These are phyloP conservation scores for Fusarium agapanthi DNA, from an alignment of 2,329 filamentous ascomycete species.

Conservation along the genomic window DNA sequence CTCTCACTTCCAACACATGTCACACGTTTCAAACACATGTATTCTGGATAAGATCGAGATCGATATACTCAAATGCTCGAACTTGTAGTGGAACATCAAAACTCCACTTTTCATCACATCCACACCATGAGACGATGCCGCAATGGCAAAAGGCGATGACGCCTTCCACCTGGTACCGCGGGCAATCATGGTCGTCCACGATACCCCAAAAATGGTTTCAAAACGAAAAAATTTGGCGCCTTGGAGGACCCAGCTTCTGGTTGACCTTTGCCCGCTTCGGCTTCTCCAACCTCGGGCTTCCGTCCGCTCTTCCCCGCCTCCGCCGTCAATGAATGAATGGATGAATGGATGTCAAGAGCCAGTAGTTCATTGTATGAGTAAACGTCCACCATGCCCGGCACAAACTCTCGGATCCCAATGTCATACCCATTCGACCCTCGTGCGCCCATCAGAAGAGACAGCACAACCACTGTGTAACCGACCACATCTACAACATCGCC, in stretches of 20 bases:
- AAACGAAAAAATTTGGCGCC: background rate
- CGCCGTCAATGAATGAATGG: background rate
- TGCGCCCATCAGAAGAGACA: background rate
- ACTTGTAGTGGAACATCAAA: background rate
- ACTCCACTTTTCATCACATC: background rate
- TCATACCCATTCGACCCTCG: background rate
- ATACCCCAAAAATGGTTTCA: background rate
- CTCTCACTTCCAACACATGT: background rate
- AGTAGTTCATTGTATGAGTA: background rate
- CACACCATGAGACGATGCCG: background rate
- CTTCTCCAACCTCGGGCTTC: background rate
- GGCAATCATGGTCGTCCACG: background rate
- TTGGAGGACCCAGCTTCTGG: background rate
- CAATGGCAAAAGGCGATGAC: background rate
- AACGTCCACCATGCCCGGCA: background rate
- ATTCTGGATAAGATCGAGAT: background rate
- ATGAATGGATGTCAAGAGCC: background rate
- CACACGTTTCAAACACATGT: background rate
- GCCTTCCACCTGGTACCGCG: background rate
- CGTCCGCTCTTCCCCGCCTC: conserved; percentile 1
- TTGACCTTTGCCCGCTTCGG: background rate
- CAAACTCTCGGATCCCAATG: background rate
- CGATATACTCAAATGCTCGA: background rate
- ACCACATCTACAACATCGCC: background rate
- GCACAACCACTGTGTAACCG: background rate